Evolutionary conservation across 306 rosid genomes (phyloP).

Genomic region (Quercus engelmannii): DNA sequence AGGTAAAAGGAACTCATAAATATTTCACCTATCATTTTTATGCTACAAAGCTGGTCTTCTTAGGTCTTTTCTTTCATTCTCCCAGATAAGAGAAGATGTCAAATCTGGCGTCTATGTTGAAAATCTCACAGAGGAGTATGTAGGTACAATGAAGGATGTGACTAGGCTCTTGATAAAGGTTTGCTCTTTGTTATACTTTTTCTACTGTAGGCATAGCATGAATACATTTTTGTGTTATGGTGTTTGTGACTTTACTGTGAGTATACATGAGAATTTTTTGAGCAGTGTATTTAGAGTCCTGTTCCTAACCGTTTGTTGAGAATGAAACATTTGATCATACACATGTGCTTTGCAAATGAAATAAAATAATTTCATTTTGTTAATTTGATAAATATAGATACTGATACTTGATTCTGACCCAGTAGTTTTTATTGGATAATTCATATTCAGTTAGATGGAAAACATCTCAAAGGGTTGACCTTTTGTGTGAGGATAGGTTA

Average conservation of each 20-base stretch:
- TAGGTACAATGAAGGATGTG: slow-evolving; percentile 67
- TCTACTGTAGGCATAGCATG: slow-evolving; percentile 2
- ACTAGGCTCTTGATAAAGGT: slow-evolving; percentile 81
- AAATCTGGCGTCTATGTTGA: slow-evolving; percentile 98
- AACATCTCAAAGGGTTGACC: background rate
- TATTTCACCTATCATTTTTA: slow-evolving; percentile 14
- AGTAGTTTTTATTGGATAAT: background rate
- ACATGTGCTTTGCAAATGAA: background rate
- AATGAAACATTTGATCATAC: background rate
- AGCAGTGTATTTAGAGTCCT: background rate
- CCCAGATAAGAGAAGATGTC: slow-evolving; percentile 96
- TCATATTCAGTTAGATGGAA: background rate
- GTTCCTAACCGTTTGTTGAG: background rate
- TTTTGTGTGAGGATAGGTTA: background rate
- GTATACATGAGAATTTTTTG: background rate
- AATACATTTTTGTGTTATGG: slow-evolving; percentile 5
- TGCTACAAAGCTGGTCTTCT: slow-evolving; percentile 10
- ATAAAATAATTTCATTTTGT: background rate
- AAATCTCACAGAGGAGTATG: slow-evolving; percentile 84
- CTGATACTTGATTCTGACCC: background rate
- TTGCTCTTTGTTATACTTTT: slow-evolving; percentile 16
- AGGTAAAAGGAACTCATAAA: slow-evolving; percentile 36
- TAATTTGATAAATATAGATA: background rate
- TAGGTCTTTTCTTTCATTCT: slow-evolving; percentile 5
- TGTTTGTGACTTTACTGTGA: slow-evolving; percentile 5